These are phyloP conservation scores for Phytopythium aichiense DNA, from an alignment of 352 stramenopile genomes.

Conservation along the genomic window DNA sequence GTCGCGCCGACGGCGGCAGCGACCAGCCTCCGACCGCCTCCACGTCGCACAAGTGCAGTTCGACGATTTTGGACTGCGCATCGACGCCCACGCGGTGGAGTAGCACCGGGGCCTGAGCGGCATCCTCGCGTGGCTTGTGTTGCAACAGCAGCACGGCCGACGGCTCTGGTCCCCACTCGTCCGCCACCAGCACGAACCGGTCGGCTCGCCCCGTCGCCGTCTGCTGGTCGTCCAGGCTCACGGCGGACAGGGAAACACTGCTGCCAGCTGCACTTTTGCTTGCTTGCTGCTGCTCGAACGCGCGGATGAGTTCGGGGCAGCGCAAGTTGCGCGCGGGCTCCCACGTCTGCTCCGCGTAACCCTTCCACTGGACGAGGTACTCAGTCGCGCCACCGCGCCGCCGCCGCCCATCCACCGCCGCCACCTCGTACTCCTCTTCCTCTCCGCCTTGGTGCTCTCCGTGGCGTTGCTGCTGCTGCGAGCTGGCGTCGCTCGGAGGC, in stretches of 20 bases:
- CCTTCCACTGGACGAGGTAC: slow-evolving; percentile 5
- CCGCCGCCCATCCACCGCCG: background rate
- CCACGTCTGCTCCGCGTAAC: slow-evolving; percentile 1
- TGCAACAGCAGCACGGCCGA: slow-evolving; percentile 23
- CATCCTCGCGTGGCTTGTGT: slow-evolving; percentile 5
- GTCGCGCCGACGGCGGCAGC: slow-evolving; percentile 21
- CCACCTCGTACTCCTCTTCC: slow-evolving; percentile 5
- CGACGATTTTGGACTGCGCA: slow-evolving; percentile 17
- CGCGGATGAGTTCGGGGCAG: slow-evolving; percentile 3
- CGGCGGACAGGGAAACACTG: background rate
- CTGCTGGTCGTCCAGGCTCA: background rate
- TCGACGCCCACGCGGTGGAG: slow-evolving; percentile 21
- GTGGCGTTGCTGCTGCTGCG: background rate
- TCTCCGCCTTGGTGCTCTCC: background rate
- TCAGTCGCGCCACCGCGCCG: background rate
- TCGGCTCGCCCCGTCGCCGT: background rate
- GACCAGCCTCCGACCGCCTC: slow-evolving; percentile 1
- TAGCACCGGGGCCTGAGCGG: background rate
- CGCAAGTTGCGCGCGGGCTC: background rate
- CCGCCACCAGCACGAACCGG: background rate
- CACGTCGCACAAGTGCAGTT: background rate
- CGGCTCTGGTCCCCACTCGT: background rate
- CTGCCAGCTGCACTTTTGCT: no score
- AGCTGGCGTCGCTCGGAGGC: background rate
- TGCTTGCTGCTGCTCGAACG: background rate